Base-by-base conservation (phyloP, 495 filamentous ascomycete species). In the Opeltia flavorubescens region DNA sequence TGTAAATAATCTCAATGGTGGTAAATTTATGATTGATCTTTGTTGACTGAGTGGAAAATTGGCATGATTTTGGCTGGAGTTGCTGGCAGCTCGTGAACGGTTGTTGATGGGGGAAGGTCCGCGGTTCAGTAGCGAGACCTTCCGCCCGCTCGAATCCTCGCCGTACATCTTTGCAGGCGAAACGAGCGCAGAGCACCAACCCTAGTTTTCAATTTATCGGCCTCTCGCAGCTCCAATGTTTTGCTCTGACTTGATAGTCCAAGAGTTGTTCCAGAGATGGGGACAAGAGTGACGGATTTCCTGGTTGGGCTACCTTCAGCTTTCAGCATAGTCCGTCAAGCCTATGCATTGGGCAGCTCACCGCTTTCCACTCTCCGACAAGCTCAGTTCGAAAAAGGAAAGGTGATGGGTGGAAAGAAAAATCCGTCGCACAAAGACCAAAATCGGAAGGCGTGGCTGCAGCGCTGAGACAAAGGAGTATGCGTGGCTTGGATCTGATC, bases 91-190 rank as follows among this genome's bases (percentile, higher is more conserved):
- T n/a, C n/a, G n/a, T n/a, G n/a, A n/a, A 39, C 20, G 28, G 30
- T 24, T 48, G 26, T 17, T 20, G n/a, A 13, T 43, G n/a, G 47
- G 34, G 46, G 43, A 42, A 25, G 43, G 24, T 25, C 47, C 48
- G 29, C 46, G 44, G 46, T 57, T 57, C 34, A 58, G 52, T 53
- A 58, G 50, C 54, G 54, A 56, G 47, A 58, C 48, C 35, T 48
- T 55, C 55, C 49, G 51, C 54, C 55, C 55, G 52, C 45, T 53
- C 24, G 49, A 52, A 46, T 58, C 46, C 46, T 55, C 53, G 31
- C 55, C 52, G 49, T 49, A 55, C 55, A 58, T 58, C 20, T 11
- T 44, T 36, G 34, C 20, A 12, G 4, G 12, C 8, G 5, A 2
- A 36, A 36, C 4, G 7, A n/a, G 3, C 34, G 5, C 3, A 36